Base-by-base conservation (phyloP, 2,329 filamentous ascomycete genomes). In the Xylaria sp. region DNA sequence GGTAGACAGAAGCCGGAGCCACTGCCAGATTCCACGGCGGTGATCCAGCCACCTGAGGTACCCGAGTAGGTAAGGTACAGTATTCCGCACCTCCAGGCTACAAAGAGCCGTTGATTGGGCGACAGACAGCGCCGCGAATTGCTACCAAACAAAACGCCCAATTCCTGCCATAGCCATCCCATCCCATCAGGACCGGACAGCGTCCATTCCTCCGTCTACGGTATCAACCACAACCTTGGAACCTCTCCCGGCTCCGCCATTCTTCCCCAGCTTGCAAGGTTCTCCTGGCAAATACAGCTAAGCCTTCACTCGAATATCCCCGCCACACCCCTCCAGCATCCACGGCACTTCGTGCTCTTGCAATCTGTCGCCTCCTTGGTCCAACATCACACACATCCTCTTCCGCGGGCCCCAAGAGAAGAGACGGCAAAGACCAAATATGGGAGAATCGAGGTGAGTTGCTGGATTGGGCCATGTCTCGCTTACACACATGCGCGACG, bases 371-470 rank as follows among this genome's bases (percentile, higher is more conserved):
- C 23, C 15, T 25, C 38, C 27, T 35, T 47, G 11, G 8, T 38
- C n/a, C 33, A 27, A n/a, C 8, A 31, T 31, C 17, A 23, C 10
- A 44, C 35, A 25, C n/a, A n/a, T n/a, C 23, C 23, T 41, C 4
- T 31, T 44, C 38, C 31, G 11, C 13, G 10, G 11, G 19, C 35
- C n/a, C 35, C 21, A 29, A 21, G 13, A n/a, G 27, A 27, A 40
- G 29, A 25, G 25, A 48, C 25, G 13, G 19, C 3, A 25, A 15
- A n/a, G n/a, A n/a, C n/a, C 53, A 58, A 58, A 35, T 25, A 68
- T 68, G 66, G 66, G 64, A 60, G 66, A 68, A 56, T 68, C 66
- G 52, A 59, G 66, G 66, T 68, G 38, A 44, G 64, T 54, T 10
- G 17, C 27, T 15, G 13, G 38, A 43, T 23, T 41, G 29, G 3